Evolutionary conservation across 2,329 filamentous ascomycete genomes (phyloP).

Genomic region (Alternaria novae-zelandiae): DNA sequence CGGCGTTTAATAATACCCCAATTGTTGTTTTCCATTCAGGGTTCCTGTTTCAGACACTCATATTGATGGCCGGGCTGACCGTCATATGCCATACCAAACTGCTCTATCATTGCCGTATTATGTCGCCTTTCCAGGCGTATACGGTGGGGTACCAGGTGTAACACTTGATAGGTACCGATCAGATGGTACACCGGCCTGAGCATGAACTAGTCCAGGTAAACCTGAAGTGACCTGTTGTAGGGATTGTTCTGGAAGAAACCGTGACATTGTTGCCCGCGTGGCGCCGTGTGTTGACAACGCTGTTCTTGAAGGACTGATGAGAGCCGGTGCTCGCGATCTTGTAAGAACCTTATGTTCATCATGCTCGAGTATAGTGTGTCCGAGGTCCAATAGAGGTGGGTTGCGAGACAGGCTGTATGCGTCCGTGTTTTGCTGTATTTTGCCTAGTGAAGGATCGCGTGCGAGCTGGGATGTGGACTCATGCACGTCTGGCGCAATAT

Average conservation of each 20-base stretch:
- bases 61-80: background rate
- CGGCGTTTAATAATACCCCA: conserved; percentile 5
- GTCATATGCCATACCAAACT: background rate
- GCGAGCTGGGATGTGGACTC: background rate
- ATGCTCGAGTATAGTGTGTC: too few species aligned
- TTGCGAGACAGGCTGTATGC: background rate
- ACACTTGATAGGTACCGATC: background rate
- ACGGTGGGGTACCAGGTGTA: background rate
- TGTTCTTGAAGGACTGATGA: background rate
- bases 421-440: background rate
- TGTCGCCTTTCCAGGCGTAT: background rate
- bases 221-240: background rate
- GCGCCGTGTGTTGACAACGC: background rate
- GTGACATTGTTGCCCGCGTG: background rate
- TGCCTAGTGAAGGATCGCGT: background rate
- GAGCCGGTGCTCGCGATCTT: background rate
- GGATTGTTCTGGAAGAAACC: background rate
- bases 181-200: background rate
- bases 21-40: background rate
- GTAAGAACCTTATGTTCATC: background rate
- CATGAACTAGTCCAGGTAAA: background rate
- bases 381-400: background rate
- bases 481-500: conserved; percentile 4
- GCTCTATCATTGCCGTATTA: background rate
- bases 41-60: background rate